phyloP scores from a whole-genome alignment of 2,329 filamentous ascomycete genomes.

The Colletotrichum viniferum region DNA sequence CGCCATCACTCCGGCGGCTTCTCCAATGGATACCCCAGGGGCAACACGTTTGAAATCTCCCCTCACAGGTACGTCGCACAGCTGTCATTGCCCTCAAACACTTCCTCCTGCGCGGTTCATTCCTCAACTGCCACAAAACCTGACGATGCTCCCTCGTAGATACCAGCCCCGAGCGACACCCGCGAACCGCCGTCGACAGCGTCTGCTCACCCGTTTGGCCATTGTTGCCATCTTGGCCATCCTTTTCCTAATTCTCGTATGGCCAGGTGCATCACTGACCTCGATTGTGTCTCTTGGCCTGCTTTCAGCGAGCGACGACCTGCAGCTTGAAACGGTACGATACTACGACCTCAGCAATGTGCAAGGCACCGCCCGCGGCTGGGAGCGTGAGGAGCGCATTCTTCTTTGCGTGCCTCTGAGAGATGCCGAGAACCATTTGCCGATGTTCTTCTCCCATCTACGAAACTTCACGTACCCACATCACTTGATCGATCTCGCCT shows the following conservation, averaged over 20 bases:
- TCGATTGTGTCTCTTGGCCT: conserved; percentile 73
- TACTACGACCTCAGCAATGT: conserved; percentile 96
- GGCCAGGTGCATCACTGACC: conserved; percentile 67
- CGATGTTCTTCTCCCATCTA: conserved; percentile 99
- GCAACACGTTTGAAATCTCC: conserved; percentile 83
- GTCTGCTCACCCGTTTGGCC: conserved; percentile 71
- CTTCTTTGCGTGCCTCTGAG: conserved; percentile 92
- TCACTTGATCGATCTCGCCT: conserved; percentile 93
- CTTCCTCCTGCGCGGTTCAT: neutral
- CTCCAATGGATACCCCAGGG: conserved; percentile 82
- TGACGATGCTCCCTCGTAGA: conserved; percentile 49
- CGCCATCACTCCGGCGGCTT: conserved; percentile 78
- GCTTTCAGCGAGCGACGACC: conserved; percentile 68
- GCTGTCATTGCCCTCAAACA: neutral
- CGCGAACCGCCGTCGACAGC: conserved; percentile 73
- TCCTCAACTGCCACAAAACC: neutral
- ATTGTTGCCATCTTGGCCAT: conserved; percentile 60
- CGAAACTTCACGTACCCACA: conserved; percentile 97
- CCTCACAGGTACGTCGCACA: conserved; percentile 75
- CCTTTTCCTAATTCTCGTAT: conserved; percentile 76
- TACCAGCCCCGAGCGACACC: conserved; percentile 83
- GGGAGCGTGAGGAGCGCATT: conserved; percentile 96
- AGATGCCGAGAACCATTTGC: conserved; percentile 88
- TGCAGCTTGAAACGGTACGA: conserved; percentile 90
- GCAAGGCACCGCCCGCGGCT: conserved; percentile 88